Conservation (phyloP, 306 rosid species). For the Vigna angularis region DNA sequence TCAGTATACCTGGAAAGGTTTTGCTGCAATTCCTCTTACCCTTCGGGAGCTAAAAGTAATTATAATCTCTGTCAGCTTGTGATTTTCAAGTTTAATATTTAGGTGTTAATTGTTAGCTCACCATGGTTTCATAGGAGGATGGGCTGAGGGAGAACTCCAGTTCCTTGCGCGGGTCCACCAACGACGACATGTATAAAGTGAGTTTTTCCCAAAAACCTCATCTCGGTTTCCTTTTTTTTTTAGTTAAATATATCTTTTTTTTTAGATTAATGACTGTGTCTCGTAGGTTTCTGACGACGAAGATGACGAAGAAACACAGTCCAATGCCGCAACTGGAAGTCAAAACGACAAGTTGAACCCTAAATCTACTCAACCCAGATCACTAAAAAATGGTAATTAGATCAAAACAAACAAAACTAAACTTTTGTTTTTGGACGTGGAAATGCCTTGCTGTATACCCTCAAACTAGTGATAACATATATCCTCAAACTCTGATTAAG, state of each 20-base stretch:
- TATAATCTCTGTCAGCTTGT: background rate
- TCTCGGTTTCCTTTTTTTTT: too few species aligned
- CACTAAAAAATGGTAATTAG: conserved; percentile 56
- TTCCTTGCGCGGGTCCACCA: conserved; percentile 48
- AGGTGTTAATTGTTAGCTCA: conserved; percentile 18
- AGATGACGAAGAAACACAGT: conserved; percentile 67
- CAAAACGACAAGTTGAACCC: conserved; percentile 65
- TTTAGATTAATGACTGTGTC: background rate
- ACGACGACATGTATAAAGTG: conserved; percentile 57
- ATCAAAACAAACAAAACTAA: background rate
- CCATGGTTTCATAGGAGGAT: conserved; percentile 62
- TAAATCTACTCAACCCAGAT: conserved; percentile 35
- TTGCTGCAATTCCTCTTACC: conserved; percentile 70
- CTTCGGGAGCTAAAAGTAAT: conserved; percentile 73
- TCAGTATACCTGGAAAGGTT: conserved; percentile 91
- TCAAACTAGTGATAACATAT: too few species aligned
- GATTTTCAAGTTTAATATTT: background rate
- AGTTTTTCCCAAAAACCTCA: conserved; percentile 4
- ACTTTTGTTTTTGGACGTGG: background rate
- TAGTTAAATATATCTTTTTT: background rate
- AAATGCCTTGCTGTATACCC: background rate
- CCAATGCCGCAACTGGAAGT: conserved; percentile 69
- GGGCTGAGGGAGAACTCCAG: conserved; percentile 58
- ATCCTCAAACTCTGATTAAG: too few species aligned
- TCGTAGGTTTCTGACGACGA: conserved; percentile 71